Base-by-base conservation (phyloP, 371 early-diverging fungal species). In the Lichtheimia ramosa region DNA sequence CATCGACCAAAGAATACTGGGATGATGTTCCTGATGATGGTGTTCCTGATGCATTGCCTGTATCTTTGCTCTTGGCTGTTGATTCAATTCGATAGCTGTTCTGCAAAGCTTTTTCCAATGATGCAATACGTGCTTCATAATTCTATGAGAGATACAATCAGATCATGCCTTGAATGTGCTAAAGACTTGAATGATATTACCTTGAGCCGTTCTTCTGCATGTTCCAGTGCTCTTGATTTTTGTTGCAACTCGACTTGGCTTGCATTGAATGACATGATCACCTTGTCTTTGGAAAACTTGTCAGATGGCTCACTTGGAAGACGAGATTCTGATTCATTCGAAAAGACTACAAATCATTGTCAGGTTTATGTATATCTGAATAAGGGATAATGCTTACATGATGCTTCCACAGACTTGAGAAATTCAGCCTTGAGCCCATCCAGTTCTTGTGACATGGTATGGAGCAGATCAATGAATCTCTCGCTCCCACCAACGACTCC, bases 391-490 rank as follows among this genome's bases (percentile, higher is more conserved):
- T 27, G 63, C 34, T 4, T 61, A 70, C 73, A 82, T 43, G 68
- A 74, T 51, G 74, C 71, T 27, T 71, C 71, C 15, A 91, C 24
- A 5, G 82, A 68, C 25, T 72, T 60, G 18, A 89, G 76, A 51
- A 89, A 90, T 13, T 92, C 88, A 2, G 66, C 43, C 3, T 69
- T 54, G 64, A 88, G 74, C 0, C 73, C 67, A 48, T 90, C 87
- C 54, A 92, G 61, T 55, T 92, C 86, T 1, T 76, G 70, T 0
- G 66, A 61, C 79, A 70, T 73, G 6, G 52, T 60, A 27, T 72
- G 69, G 0, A 84, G 56, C 14, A 81, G 58, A 21, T 68, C 64
- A 28, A 78, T 55, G 21, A 81, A 58, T 10, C 66, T 58, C n/a
- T 66, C 64, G 20, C 56, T 54, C 5, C 49, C 61, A 21, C 52